Conservation (phyloP, 345 rosid species). For the Rhodamnia argentea region DNA sequence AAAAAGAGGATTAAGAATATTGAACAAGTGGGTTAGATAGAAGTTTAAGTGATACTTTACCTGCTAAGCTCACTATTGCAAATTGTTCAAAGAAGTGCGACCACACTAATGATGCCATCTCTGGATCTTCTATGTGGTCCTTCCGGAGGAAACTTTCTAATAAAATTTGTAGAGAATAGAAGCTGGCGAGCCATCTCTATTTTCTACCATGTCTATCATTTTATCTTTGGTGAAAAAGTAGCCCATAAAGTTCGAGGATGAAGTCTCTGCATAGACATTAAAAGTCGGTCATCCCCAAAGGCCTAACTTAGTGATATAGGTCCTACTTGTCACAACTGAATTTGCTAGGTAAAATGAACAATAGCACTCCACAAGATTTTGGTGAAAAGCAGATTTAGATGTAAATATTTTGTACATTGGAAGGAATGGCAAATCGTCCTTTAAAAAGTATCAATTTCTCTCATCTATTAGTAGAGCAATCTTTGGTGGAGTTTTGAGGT, state of each 20-base stretch:
- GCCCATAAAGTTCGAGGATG: conserved; percentile 1
- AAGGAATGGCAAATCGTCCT: too few relatives aligned
- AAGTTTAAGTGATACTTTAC: conserved; percentile 5
- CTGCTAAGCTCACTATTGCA: conserved; percentile 38
- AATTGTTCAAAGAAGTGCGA: conserved; percentile 55
- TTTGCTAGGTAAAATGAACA: not conserved
- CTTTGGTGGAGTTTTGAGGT: conserved; percentile 34
- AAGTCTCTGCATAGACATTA: conserved; percentile 11
- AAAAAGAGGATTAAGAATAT: not conserved
- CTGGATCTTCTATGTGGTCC: conserved; percentile 5
- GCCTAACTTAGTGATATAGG: not conserved
- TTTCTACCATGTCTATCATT: conserved; percentile 24
- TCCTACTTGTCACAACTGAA: too few relatives aligned
- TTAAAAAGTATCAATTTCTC: too few relatives aligned
- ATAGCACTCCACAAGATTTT: not conserved
- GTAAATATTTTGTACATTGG: too few relatives aligned
- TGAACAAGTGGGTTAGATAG: not conserved
- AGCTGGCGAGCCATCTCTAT: conserved; percentile 31
- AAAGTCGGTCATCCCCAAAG: conserved; percentile 11
- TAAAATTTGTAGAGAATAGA: conserved; percentile 21
- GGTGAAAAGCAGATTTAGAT: not conserved
- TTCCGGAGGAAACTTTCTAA: not conserved
- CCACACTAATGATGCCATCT: conserved; percentile 30
- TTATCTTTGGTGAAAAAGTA: conserved; percentile 25
- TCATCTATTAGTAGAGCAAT: too few relatives aligned